Evolutionary conservation across 2,329 filamentous ascomycete species (phyloP), one percentile per base, ranked within the genome.

Genomic region (Aspergillus udagawae): DNA sequence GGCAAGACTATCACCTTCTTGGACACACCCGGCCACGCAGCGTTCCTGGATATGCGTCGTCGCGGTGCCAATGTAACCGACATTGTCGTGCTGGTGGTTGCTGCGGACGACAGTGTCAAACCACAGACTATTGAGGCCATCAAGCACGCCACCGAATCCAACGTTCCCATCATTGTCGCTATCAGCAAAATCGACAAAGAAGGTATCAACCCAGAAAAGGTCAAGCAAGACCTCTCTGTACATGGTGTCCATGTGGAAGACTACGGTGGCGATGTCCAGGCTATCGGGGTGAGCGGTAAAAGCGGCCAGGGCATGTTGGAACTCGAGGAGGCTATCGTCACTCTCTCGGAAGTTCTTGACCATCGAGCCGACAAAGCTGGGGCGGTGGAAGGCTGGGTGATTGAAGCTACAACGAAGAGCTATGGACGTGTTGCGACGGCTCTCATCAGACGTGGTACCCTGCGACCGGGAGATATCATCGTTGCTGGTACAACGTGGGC

Each of bases 111-210:
- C 71, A 94, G 92, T 70, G 93, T 99, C 65, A 99, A 94, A 80
- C 94, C 94, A 3, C 94, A 99, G 70, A 99, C 95, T 0, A 80
- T 97, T 2, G 94, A 99, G 78, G 94, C 94, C 5, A 86, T 99
- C 70, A 97, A 95, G 74, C 94, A 99, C 71, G 93, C 94, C 7
- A 89, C 88, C 56, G 82, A 84, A 29, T 91, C 94, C 52, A 88
- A 89, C 60, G 94, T 97, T 0, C 93, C 94, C 4, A 93, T 99
- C 51, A 96, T 99, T 57, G 94, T 99, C 52, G 95, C 95, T 17
- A 93, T 97, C 76, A 99, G 94, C 80, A 99, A 99, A 76, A 85
- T 96, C 52, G 94, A 99, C 77, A 96, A 94, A 75, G 86, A 89
- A 58, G 88, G 90, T 58, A 87, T 90, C 4, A 85, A 91, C 52